Conservation (phyloP, 2,329 filamentous ascomycete species). For the Lachnellula subtilissima region DNA sequence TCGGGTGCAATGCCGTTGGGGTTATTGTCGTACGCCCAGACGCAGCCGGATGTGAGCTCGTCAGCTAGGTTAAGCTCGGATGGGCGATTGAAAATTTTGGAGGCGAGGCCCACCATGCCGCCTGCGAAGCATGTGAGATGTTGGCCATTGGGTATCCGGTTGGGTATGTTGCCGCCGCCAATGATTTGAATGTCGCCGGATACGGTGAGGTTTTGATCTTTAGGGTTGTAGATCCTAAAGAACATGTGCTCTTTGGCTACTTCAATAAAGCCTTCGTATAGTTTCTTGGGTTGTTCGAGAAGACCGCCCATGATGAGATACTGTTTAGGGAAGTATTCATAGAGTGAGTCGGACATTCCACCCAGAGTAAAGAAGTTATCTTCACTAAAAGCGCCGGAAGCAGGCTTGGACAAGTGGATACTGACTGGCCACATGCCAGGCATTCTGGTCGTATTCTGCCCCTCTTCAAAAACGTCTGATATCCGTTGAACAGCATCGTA, state of each 20-base stretch:
- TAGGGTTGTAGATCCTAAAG: slow-evolving; percentile 39
- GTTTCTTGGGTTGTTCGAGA: slow-evolving; percentile 43
- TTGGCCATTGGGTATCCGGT: slow-evolving; percentile 41
- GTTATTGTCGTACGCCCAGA: slow-evolving; percentile 56
- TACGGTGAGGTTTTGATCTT: slow-evolving; percentile 38
- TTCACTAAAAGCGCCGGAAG: slow-evolving; percentile 45
- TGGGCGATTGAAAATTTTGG: slow-evolving; percentile 52
- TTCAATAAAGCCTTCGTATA: slow-evolving; percentile 43
- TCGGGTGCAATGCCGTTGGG: slow-evolving; percentile 59
- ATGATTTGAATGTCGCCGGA: slow-evolving; percentile 41
- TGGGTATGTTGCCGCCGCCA: slow-evolving; percentile 28
- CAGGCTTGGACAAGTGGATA: slow-evolving; percentile 45
- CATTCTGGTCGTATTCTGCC: slow-evolving; percentile 49
- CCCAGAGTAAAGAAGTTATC: slow-evolving; percentile 52
- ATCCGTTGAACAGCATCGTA: slow-evolving; percentile 59
- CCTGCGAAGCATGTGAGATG: slow-evolving; percentile 70
- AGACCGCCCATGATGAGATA: slow-evolving; percentile 62
- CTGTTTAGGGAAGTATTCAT: slow-evolving; percentile 63
- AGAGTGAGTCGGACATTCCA: slow-evolving; percentile 53
- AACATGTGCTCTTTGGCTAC: slow-evolving; percentile 43
- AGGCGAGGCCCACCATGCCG: slow-evolving; percentile 64
- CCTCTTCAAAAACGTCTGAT: slow-evolving; percentile 47
- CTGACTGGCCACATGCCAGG: slow-evolving; percentile 60
- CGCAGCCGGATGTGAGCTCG: slow-evolving; percentile 57
- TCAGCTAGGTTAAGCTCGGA: slow-evolving; percentile 52